These are phyloP conservation scores for Brachypodium distachyon DNA, from an alignment of 202 grass and related monocot species.

Conservation along the genomic window DNA sequence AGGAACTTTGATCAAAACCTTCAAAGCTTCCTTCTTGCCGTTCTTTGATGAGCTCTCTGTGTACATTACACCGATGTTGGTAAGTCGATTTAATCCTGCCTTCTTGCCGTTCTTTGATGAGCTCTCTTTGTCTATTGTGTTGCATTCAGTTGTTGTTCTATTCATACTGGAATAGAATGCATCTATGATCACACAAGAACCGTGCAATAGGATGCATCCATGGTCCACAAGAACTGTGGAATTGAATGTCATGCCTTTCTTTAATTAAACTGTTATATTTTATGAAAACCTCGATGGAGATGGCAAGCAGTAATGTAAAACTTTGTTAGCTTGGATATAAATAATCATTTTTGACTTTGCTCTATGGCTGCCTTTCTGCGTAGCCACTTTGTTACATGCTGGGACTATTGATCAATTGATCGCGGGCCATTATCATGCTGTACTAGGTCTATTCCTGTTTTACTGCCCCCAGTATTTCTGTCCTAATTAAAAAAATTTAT, in stretches of 20 bases:
- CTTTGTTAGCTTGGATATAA: neutral
- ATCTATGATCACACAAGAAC: neutral
- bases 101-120: constrained; percentile 2
- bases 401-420: neutral
- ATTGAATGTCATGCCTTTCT: neutral
- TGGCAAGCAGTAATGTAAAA: neutral
- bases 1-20: constrained; percentile 96
- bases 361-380: neutral
- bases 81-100: constrained; percentile 29
- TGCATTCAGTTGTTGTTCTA: neutral
- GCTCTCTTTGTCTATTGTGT: neutral
- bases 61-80: constrained; percentile 98
- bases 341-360: neutral
- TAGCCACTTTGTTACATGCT: neutral
- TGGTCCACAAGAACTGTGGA: neutral
- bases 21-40: constrained; percentile 77
- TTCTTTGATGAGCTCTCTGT: constrained; percentile 98
- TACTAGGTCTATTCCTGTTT: neutral
- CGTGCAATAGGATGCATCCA: neutral
- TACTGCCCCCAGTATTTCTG: neutral
- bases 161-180: neutral
- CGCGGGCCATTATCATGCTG: neutral
- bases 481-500: neutral
- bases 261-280: neutral
- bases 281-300: neutral